Base-by-base conservation (phyloP, 176 grass and related monocot species). In the Musa schizocarpa region DNA sequence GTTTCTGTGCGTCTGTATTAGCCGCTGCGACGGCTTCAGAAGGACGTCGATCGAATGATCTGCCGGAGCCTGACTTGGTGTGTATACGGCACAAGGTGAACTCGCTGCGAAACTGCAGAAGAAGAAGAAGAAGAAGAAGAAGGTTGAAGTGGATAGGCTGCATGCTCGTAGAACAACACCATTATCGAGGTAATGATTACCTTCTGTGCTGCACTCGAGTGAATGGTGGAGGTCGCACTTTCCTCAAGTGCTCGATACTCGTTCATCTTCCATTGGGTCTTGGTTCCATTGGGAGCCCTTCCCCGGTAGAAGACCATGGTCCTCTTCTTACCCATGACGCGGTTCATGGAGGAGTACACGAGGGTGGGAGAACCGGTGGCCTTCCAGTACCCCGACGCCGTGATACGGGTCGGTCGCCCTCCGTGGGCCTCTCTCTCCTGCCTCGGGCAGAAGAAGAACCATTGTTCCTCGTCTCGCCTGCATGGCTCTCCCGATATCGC, bases 331-430 rank as follows among this genome's bases (percentile, higher is more conserved):
- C 94, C 94, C 74, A 98, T 83, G 27, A 80, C 66, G 16, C 78
- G 79, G 58, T 80, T 85, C 43, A 34, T 68, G 67, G 87, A 72
- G 21, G 88, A 88, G 82, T 83, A 93, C 54, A 98, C 94, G 43
- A 50, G 58, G 23, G 88, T 83, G 0, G 86, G 94, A 17, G 90
- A 93, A 16, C 94, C 94, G 53, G 90, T 92, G 0, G 94, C 94
- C 94, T 98, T 98, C 94, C 94, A 98, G 82, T 93, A 98, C 29
- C 94, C 94, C 2, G 86, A 87, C 9, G 94, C 88, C 59, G 94
- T 98, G 59, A 84, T 93, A 64, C 94, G 77, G 57, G 85, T 91
- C 0, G 94, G 94, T 50, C 86, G 77, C 52, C 94, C 90, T 76
- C 94, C 94, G 3, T 87, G 94, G 50, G 84, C 73, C 85, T 93